Percentiles rank a stretch among this genome's conserved stretches.
Evolutionary conservation across 1,284 basidiomycete genomes (phyloP).

Genomic region (Apiotrichum domesticum): DNA sequence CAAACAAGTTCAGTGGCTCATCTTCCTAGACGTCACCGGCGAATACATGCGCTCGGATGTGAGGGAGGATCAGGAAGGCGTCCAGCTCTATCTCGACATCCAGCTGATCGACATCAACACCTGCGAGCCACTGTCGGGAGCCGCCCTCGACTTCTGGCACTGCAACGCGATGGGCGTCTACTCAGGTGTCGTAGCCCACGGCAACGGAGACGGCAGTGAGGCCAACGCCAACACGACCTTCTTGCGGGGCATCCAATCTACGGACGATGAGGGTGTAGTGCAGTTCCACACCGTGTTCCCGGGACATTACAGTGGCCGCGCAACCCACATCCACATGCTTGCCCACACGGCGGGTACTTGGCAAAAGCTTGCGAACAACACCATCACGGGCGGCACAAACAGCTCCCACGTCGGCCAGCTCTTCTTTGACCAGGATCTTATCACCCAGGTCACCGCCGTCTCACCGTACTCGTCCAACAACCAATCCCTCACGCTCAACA

Average conservation of each 20-base stretch:
- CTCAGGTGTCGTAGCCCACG: conserved; percentile 48
- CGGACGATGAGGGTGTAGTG: conserved; percentile 60
- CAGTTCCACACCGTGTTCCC: conserved; percentile 66
- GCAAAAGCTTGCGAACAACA: conserved; percentile 22
- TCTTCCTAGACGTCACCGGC: conserved; percentile 14
- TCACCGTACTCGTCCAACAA: conserved; percentile 45
- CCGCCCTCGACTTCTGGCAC: conserved; percentile 66
- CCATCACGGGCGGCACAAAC: conserved; percentile 39
- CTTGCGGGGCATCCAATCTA: conserved; percentile 62
- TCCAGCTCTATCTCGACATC: conserved; percentile 44
- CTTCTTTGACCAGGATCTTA: conserved; percentile 49
- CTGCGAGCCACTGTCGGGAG: conserved; percentile 61
- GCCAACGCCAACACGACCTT: conserved; percentile 50
- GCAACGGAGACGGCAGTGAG: conserved; percentile 39
- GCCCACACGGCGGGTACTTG: conserved; percentile 16
- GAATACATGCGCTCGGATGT: conserved; percentile 51
- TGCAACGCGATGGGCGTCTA: conserved; percentile 50
- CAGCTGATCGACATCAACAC: conserved; percentile 60
- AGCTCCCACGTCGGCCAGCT: conserved; percentile 49
- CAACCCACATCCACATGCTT: conserved; percentile 23
- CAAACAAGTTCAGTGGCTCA: not conserved
- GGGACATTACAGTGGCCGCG: conserved; percentile 51
- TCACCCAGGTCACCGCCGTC: conserved; percentile 41
- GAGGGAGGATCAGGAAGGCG: conserved; percentile 53
- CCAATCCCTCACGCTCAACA: conserved; percentile 9